These are phyloP conservation scores for Barnettozyma botsteinii DNA, from an alignment of 805 yeast species.

Conservation along the genomic window DNA sequence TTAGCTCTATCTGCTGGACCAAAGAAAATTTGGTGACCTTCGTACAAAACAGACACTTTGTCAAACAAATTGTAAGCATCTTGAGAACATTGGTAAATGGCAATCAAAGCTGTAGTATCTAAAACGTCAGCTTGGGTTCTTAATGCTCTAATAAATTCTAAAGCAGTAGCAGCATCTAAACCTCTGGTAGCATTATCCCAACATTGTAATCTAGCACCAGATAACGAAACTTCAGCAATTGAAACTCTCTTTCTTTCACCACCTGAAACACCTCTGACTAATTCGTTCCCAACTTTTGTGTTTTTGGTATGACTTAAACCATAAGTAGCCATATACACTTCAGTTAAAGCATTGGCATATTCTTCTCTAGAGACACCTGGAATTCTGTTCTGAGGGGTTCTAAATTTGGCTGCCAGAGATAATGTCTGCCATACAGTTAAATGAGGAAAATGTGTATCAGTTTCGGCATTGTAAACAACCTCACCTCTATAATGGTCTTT, in stretches of 20 bases:
- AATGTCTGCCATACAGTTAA: constrained; percentile 63
- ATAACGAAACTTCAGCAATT: constrained; percentile 49
- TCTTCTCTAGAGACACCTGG: constrained; percentile 53
- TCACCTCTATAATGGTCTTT: constrained; percentile 56
- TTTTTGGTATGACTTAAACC: constrained; percentile 46
- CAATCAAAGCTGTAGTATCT: constrained; percentile 46
- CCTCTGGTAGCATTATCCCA: constrained; percentile 58
- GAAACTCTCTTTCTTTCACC: constrained; percentile 69
- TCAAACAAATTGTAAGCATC: constrained; percentile 46
- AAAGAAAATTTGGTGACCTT: constrained; percentile 47
- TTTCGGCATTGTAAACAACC: constrained; percentile 63
- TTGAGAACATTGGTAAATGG: constrained; percentile 51
- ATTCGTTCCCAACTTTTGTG: constrained; percentile 59
- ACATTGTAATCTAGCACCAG: constrained; percentile 42
- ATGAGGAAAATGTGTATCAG: constrained; percentile 64
- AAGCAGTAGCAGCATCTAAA: constrained; percentile 52
- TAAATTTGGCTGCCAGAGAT: constrained; percentile 53
- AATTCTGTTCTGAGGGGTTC: constrained; percentile 58
- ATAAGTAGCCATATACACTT: constrained; percentile 44
- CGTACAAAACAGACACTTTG: constrained; percentile 44
- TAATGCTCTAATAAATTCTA: constrained; percentile 46
- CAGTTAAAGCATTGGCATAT: constrained; percentile 48
- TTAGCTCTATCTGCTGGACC: constrained; percentile 40
- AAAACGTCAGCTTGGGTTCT: constrained; percentile 41
- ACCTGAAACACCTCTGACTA: constrained; percentile 62